Evolutionary conservation across 768 basidiomycete species (phyloP), one percentile per base, ranked within the genome.

Genomic region (Suillus subaureus): DNA sequence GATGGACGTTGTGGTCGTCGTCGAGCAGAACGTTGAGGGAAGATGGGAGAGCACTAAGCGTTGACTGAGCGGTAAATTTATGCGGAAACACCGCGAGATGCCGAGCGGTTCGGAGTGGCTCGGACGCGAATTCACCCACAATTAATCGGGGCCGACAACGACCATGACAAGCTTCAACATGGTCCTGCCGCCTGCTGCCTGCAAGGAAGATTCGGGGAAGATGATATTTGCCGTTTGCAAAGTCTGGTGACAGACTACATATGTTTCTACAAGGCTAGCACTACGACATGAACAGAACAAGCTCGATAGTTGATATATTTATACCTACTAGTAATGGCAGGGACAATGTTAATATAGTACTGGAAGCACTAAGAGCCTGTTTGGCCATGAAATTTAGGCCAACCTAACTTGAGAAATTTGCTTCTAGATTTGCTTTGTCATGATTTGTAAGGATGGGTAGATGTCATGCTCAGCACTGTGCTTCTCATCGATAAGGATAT

Each of bases 1-100:
- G 68, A 70, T 80, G 70, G 74, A 69, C 58, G 74, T 73, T 61
- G 73, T 43, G 31, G 63, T 61, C 39, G 62, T 62, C 57, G 66
- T 64, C 35, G 63, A 64, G 33, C 39, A 35, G 49, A 31, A 42
- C 35, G 56, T n/a, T 51, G 35, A 58, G 18, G 57, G n/a, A 35
- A 39, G 55, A 28, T 28, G 52, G 28, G 18, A 31, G 28, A 28
- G 5, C 9, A 33, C 9, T 18, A 21, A 65, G n/a, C 37, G 35
- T 39, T 13, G 12, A 39, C 4, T 28, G 49, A 21, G 43, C 16
- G 18, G 57, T 40, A 28, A 58, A 28, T 60, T 60, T 60, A 60
- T 60, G 39, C 39, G 23, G 56, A 57, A 57, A 23, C 15, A 9
- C 57, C 57, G 57, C 39, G 11, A 60, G 39, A 28, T 60, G 57